These are phyloP conservation scores for Aspergillus hancockii DNA, from an alignment of 495 filamentous ascomycete genomes.

Conservation along the genomic window DNA sequence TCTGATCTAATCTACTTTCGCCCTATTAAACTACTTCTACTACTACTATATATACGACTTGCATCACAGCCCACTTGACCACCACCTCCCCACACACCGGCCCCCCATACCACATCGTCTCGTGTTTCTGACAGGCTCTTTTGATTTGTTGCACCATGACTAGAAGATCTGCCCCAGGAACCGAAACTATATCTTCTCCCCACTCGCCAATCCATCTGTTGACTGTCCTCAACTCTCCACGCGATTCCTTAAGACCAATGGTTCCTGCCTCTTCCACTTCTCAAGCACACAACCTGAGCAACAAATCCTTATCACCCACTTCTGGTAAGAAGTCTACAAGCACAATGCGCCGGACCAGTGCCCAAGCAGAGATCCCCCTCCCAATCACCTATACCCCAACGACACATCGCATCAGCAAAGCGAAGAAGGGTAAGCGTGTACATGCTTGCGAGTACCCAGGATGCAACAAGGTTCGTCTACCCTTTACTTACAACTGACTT, in stretches of 20 bases:
- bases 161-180: slow-evolving; percentile 18
- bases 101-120: slow-evolving; percentile 10
- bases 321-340: slow-evolving; percentile 1
- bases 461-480: slow-evolving; percentile 61
- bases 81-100: slow-evolving; percentile 21
- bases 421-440: slow-evolving; percentile 80
- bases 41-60: slow-evolving; percentile 7
- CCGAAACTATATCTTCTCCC: slow-evolving; percentile 26
- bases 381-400: slow-evolving; percentile 63
- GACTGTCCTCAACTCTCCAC: slow-evolving; percentile 21
- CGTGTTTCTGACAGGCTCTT: slow-evolving; percentile 22
- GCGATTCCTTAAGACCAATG: slow-evolving; percentile 12
- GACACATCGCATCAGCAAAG: slow-evolving; percentile 74
- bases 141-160: slow-evolving; percentile 8
- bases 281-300: slow-evolving; percentile 8
- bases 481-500: slow-evolving; percentile 1
- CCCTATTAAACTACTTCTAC: not conserved
- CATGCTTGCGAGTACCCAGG: slow-evolving; percentile 66
- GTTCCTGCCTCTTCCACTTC: slow-evolving; percentile 3
- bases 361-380: slow-evolving; percentile 31
- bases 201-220: slow-evolving; percentile 21
- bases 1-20: slow-evolving; percentile 12
- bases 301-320: slow-evolving; percentile 1
- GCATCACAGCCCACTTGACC: slow-evolving; percentile 28
- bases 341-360: slow-evolving; percentile 31